Evolutionary conservation across 306 rosid genomes (phyloP), one percentile per base, ranked within the genome.

Genomic region (Geum urbanum): DNA sequence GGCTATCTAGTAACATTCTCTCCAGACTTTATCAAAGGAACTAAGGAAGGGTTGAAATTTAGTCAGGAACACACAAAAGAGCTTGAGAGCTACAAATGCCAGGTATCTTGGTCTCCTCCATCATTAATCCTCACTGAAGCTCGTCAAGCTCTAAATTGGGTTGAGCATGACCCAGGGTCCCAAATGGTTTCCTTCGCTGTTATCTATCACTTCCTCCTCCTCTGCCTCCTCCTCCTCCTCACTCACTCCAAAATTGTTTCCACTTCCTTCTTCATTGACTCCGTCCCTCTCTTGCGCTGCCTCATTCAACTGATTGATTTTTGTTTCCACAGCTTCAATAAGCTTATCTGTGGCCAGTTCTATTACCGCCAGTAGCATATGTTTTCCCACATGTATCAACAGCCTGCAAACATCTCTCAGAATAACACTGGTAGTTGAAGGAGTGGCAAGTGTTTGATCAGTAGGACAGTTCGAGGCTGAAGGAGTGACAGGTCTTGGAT

Each of bases 321-420:
- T 57, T 2, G 9, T 27, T 32, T 57, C 63, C 6, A 57, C 63
- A 57, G 43, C 63, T 57, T 57, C 63, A 27, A 57, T 57, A 9
- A 57, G 63, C 63, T 57, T 57, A 57, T 57, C 63, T 32, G 63
- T 57, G 40, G 63, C 63, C 12, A 57, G 18, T 13, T 57, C 63
- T 57, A 57, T 57, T 57, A 57, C 2, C 63, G 41, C 32, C 63
- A 57, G 41, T 57, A 57, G 63, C 63, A 57, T 13, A 10, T 32
- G 32, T 18, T 57, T 40, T 32, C 63, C 63, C 63, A 57, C 63
- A 19, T 43, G 63, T 57, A 57, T 27, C 6, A 57, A 32, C 18
- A 57, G 41, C 63, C 43, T 24, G 13, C 63, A 12, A 32, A 57
- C 18, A 0, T 32, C 41, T 1, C 3, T 27, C 19, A 32, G 5